phyloP scores from a whole-genome alignment of 805 yeast genomes.

The Candida methanosorbosa region DNA sequence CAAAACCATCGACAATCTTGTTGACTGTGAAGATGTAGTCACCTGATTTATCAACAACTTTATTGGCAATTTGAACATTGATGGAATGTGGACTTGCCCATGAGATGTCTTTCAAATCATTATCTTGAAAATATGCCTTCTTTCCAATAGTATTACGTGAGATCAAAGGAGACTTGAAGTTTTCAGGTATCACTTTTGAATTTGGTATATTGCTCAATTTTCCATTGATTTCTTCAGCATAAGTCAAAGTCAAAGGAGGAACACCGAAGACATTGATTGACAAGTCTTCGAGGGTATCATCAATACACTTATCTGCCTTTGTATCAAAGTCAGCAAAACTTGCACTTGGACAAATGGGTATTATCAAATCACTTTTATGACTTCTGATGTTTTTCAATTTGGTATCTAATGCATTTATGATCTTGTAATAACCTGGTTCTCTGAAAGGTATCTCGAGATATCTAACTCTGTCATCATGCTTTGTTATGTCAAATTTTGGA shows the following conservation, averaged over 20 bases:
- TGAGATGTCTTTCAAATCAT: conserved; percentile 29
- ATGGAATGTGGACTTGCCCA: conserved; percentile 24
- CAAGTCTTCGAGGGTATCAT: conserved; percentile 37
- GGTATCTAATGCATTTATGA: conserved; percentile 57
- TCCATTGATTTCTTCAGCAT: conserved; percentile 36
- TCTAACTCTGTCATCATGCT: conserved; percentile 32
- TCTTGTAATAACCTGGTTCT: conserved; percentile 70
- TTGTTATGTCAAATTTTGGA: conserved; percentile 9
- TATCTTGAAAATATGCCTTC: conserved; percentile 14
- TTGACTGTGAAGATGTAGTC: conserved; percentile 47
- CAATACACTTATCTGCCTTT: conserved; percentile 52
- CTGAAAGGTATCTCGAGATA: conserved; percentile 58
- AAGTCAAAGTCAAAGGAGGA: conserved; percentile 61
- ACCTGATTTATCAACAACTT: conserved; percentile 31
- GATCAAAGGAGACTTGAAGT: conserved; percentile 41
- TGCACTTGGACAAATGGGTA: conserved; percentile 77
- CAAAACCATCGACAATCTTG: conserved; percentile 58
- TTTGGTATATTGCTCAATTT: conserved; percentile 18
- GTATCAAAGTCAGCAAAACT: conserved; percentile 30
- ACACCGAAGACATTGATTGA: conserved; percentile 60
- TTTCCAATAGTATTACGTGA: conserved; percentile 16
- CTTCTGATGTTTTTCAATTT: conserved; percentile 48
- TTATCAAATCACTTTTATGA: conserved; percentile 49
- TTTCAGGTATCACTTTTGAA: conserved; percentile 29
- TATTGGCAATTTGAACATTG: conserved; percentile 18